These are phyloP conservation scores for Pseudoscleropodium purum DNA, from an alignment of 225 moss, liverwort and hornwort species.

Conservation along the genomic window DNA sequence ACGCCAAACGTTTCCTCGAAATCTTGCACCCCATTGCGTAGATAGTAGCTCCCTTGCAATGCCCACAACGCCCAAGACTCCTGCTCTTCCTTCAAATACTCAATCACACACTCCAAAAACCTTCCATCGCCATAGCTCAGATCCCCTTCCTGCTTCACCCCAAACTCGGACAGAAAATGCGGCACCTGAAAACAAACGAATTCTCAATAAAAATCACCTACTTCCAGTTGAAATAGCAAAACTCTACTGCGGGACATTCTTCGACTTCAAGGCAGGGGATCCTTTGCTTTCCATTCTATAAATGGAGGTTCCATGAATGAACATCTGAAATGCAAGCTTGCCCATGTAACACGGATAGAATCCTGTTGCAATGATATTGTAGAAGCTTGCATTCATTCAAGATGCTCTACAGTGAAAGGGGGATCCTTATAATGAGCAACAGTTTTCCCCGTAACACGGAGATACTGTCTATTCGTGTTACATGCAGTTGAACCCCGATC, in stretches of 20 bases:
- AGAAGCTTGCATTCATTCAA: background rate
- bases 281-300: background rate
- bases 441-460: background rate
- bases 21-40: conserved; percentile 10
- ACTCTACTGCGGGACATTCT: background rate
- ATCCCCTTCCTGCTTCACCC: conserved; percentile 1
- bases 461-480: background rate
- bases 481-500: background rate
- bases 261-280: background rate
- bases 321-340: background rate
- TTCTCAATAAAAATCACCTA: background rate
- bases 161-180: conserved; percentile 37
- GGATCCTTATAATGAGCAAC: background rate
- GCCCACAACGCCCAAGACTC: conserved; percentile 55
- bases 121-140: background rate
- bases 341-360: background rate
- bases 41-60: conserved; percentile 54
- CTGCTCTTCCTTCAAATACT: background rate
- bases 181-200: background rate
- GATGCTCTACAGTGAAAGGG: background rate
- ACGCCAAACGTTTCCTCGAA: conserved; percentile 42
- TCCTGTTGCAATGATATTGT: background rate
- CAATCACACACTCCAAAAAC: conserved; percentile 33
- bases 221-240: background rate
- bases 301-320: too few relatives aligned